A percentile compares a stretch with the other conserved stretches of the same genome.
phyloP scores from a whole-genome alignment of 352 stramenopile species.

The Globisporangium megalacanthum region DNA sequence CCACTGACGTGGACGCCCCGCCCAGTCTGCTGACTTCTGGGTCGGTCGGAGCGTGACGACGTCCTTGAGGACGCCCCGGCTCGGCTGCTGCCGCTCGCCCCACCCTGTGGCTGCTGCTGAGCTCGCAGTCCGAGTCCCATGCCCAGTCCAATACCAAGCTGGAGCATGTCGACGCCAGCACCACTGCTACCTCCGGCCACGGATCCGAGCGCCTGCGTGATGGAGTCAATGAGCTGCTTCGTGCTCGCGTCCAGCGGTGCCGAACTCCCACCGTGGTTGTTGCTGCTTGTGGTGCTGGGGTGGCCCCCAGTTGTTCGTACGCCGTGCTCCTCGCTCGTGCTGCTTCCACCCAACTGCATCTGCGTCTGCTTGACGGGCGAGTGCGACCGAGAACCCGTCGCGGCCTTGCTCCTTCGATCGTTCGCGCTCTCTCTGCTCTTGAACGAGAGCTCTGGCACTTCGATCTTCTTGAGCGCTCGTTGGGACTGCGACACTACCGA shows the following conservation, averaged over 20 bases:
- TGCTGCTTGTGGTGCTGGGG: background rate
- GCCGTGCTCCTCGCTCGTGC: constrained; percentile 4
- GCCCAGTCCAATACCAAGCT: constrained; percentile 82
- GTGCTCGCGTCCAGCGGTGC: constrained; percentile 36
- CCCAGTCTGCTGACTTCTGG: background rate
- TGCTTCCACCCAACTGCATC: constrained; percentile 2
- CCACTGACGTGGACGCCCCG: background rate
- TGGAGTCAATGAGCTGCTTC: constrained; percentile 66
- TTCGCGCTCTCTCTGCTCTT: constrained; percentile 13
- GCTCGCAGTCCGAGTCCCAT: constrained; percentile 85
- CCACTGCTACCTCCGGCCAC: constrained; percentile 28
- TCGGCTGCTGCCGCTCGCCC: background rate
- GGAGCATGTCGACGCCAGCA: constrained; percentile 57
- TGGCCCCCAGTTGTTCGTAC: background rate
- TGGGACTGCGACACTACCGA: background rate
- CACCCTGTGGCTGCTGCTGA: constrained; percentile 31
- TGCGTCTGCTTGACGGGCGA: constrained; percentile 11
- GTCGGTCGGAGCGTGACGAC: constrained; percentile 4
- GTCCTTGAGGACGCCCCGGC: constrained; percentile 9
- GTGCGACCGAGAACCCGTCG: background rate
- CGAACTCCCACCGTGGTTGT: background rate
- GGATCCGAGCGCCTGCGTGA: constrained; percentile 63
- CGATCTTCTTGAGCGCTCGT: constrained; percentile 36
- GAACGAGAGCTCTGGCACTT: constrained; percentile 51
- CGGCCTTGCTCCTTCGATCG: background rate